Percentiles rank a stretch among this genome's conserved stretches.
Evolutionary conservation across 345 rosid species (phyloP).

Genomic region (Eucalyptus pauciflora): DNA sequence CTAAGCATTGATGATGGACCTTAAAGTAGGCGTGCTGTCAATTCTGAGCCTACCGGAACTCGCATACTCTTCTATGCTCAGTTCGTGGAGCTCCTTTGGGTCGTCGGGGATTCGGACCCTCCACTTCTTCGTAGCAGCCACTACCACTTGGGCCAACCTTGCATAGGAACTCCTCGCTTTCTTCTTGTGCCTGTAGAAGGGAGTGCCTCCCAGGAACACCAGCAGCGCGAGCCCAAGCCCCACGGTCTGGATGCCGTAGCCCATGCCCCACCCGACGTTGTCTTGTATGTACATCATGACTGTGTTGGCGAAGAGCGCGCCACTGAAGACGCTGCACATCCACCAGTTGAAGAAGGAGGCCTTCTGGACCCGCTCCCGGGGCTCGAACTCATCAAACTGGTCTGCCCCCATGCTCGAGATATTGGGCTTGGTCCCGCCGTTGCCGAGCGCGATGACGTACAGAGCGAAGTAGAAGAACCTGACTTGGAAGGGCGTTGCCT

Average conservation of each 20-base stretch:
- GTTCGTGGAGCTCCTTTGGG: constrained; percentile 35
- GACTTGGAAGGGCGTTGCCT: constrained; percentile 16
- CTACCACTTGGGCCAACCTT: constrained; percentile 27
- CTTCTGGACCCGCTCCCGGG: constrained; percentile 42
- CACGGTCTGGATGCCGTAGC: constrained; percentile 26
- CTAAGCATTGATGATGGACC: constrained; percentile 4
- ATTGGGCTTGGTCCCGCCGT: constrained; percentile 58
- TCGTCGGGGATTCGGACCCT: constrained; percentile 19
- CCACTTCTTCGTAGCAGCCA: constrained; percentile 38
- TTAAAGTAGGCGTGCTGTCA: constrained; percentile 28
- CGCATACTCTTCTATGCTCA: constrained; percentile 17
- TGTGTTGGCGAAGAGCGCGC: constrained; percentile 41
- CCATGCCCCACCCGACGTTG: constrained; percentile 20
- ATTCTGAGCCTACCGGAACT: constrained; percentile 16
- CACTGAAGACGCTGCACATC: constrained; percentile 50
- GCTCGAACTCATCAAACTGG: constrained; percentile 54
- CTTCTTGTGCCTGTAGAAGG: constrained; percentile 39
- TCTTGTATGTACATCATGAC: constrained; percentile 48
- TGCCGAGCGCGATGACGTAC: constrained; percentile 29
- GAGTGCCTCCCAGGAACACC: constrained; percentile 34
- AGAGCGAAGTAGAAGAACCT: constrained; percentile 38
- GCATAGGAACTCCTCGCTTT: constrained; percentile 36
- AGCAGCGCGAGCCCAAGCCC: constrained; percentile 15
- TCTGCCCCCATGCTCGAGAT: constrained; percentile 63
- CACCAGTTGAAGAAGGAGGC: constrained; percentile 69